Base-by-base conservation (phyloP, 805 yeast genomes). In the Metschnikowia santaceciliae region DNA sequence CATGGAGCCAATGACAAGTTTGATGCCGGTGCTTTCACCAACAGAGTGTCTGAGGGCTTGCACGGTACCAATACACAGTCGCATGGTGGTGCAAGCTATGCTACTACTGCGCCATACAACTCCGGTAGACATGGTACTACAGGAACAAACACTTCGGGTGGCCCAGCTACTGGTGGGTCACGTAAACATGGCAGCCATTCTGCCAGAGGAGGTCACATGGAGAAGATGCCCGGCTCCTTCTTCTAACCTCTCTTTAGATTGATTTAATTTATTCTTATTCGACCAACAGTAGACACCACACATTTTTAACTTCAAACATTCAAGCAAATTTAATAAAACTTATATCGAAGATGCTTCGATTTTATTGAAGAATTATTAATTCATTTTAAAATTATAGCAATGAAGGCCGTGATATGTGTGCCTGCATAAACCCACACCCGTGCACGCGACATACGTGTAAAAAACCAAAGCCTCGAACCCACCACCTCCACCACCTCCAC, bases 221-320 rank as follows among this genome's bases (percentile, higher is more conserved):
- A 14, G 32, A 49, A 22, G 38, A 53, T 53, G 55, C 55, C 55
- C 5, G 55, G 55, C 8, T 40, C 55, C 17, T 53, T 53, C 20
- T 39, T 26, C 23, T 53, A 35, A 45, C 19, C 8, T 17, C 14
- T 33, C 8, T 8, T 45, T 32, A 15, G 26, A 13, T 26, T 19
- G 20, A 26, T 30, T 30, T 19, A 41, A 22, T 22, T 5, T 22
- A 39, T 14, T 35, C 38, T 35, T n/a, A 35, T 22, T n/a, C 15
- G n/a, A 35, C 13, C n/a, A n/a, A 33, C 15, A 33, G 35, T 33
- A 33, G 35, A n/a, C 35, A 14, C 8, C 15, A 26, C 11, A 26
- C 30, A 26, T 8, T 26, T 10, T 26, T 26, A 8, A 10, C 30
- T 26, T 26, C 1, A 10, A 26, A 4, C 0, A 6, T 33, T 33